These are phyloP conservation scores for Colletotrichum gloeosporioides DNA, from an alignment of 2,329 filamentous ascomycete genomes.

Conservation along the genomic window DNA sequence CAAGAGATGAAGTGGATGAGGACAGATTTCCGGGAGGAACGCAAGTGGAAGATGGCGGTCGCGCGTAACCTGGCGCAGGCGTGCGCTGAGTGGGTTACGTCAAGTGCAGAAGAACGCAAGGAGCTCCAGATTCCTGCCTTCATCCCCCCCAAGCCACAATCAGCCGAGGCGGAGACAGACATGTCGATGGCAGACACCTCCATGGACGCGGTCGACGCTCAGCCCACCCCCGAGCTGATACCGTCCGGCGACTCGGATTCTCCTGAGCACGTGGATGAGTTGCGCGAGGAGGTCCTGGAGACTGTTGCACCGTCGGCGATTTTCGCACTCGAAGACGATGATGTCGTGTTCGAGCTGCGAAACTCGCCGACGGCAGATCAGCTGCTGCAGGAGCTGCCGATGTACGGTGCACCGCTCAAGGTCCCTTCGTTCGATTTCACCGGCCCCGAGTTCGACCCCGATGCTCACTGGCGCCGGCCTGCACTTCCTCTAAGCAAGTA, in stretches of 20 bases:
- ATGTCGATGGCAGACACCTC: conserved; percentile 37
- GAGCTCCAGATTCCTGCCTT: conserved; percentile 70
- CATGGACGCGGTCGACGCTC: conserved; percentile 41
- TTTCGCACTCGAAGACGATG: conserved; percentile 81
- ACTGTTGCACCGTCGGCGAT: conserved; percentile 76
- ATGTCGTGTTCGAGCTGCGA: conserved; percentile 80
- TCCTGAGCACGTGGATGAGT: conserved; percentile 47
- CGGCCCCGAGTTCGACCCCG: conserved; percentile 66
- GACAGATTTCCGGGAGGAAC: conserved; percentile 91
- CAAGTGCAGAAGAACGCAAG: conserved; percentile 66
- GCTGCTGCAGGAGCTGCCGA: conserved; percentile 79
- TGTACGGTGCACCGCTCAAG: conserved; percentile 72
- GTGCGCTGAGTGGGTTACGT: conserved; percentile 82
- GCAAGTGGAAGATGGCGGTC: conserved; percentile 88
- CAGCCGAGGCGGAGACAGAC: conserved; percentile 34
- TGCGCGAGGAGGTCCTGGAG: conserved; percentile 45
- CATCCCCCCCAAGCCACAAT: conserved; percentile 48
- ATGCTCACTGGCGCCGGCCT: conserved; percentile 76
- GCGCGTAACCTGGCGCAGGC: conserved; percentile 82
- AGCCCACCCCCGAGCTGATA: conserved; percentile 70
- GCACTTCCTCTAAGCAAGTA: conserved; percentile 87
- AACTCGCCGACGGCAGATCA: conserved; percentile 78
- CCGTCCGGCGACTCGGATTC: conserved; percentile 68
- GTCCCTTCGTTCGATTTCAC: conserved; percentile 63
- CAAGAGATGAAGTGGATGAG: conserved; percentile 98